Evolutionary conservation across 768 basidiomycete genomes (phyloP).

Genomic region (Rhodosporidiobolus odoratus): DNA sequence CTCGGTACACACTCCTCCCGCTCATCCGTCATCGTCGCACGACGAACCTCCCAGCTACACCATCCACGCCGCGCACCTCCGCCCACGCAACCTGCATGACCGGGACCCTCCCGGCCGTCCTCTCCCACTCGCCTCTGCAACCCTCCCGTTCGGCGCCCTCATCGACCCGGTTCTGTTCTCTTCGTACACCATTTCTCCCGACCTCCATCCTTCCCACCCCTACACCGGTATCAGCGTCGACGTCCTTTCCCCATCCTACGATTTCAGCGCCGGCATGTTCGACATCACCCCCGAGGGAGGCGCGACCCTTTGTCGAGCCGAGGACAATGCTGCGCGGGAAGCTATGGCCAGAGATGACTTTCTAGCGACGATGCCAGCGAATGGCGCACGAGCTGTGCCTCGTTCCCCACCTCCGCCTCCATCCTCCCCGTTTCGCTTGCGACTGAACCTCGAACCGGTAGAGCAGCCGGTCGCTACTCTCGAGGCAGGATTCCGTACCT

Average conservation of each 20-base stretch:
- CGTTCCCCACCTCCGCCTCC: background rate
- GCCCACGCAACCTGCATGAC: constrained; percentile 1
- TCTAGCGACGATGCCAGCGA: background rate
- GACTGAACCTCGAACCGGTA: constrained; percentile 13
- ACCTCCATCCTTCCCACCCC: constrained; percentile 8
- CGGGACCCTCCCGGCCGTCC: background rate
- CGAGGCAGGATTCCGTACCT: background rate
- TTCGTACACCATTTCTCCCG: constrained; percentile 3
- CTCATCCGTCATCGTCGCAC: background rate
- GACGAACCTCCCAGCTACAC: background rate
- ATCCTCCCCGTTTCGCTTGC: background rate
- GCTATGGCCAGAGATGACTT: background rate
- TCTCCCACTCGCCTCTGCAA: background rate
- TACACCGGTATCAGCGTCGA: constrained; percentile 25
- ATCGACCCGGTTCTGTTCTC: background rate
- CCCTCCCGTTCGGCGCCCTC: constrained; percentile 8
- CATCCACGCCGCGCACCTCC: constrained; percentile 12
- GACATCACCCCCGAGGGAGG: constrained; percentile 6
- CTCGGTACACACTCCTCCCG: background rate
- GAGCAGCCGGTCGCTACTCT: background rate
- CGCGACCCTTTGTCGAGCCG: background rate
- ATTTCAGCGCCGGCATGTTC: constrained; percentile 1
- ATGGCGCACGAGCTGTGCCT: background rate
- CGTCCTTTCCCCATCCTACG: constrained; percentile 12
- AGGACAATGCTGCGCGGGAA: background rate